Conservation (phyloP, 1,139 yeast species). For the Suhomyces maxii region DNA sequence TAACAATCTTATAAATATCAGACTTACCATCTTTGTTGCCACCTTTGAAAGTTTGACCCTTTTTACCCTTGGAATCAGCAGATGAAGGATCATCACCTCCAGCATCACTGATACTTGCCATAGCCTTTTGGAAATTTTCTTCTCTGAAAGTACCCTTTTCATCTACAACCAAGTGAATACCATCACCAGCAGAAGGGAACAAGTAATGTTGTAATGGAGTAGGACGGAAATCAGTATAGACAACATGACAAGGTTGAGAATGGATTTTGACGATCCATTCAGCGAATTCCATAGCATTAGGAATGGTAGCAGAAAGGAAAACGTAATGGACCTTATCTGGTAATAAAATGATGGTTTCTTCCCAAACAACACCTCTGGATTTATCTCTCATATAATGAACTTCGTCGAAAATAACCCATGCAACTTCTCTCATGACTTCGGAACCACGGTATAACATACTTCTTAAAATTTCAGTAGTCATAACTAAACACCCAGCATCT, state of each 20-base stretch:
- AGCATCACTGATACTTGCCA: slow-evolving; percentile 86
- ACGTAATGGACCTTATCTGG: slow-evolving; percentile 94
- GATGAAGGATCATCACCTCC: slow-evolving; percentile 81
- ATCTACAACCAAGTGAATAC: slow-evolving; percentile 95
- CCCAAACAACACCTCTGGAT: slow-evolving; percentile 99
- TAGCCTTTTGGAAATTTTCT: slow-evolving; percentile 96
- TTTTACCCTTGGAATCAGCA: slow-evolving; percentile 61
- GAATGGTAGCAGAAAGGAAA: slow-evolving; percentile 92
- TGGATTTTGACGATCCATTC: slow-evolving; percentile 98
- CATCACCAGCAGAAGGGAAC: slow-evolving; percentile 97
- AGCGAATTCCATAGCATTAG: slow-evolving; percentile 97
- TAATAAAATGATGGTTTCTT: slow-evolving; percentile 90
- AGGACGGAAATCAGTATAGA: slow-evolving; percentile 97
- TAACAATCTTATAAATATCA: slow-evolving; percentile 94
- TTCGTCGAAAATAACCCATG: slow-evolving; percentile 94
- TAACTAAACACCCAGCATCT: slow-evolving; percentile 93
- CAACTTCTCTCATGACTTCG: slow-evolving; percentile 94
- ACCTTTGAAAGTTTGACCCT: slow-evolving; percentile 86
- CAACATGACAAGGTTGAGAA: slow-evolving; percentile 96
- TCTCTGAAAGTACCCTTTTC: slow-evolving; percentile 96
- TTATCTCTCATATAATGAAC: slow-evolving; percentile 96
- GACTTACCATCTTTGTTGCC: slow-evolving; percentile 82
- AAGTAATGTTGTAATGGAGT: slow-evolving; percentile 96
- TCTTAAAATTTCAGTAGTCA: slow-evolving; percentile 95
- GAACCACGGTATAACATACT: slow-evolving; percentile 94